Percentiles rank a stretch among this genome's conserved stretches.
These are phyloP conservation scores for Cyberlindnera misumaiensis DNA, from an alignment of 805 yeast genomes.

Conservation along the genomic window DNA sequence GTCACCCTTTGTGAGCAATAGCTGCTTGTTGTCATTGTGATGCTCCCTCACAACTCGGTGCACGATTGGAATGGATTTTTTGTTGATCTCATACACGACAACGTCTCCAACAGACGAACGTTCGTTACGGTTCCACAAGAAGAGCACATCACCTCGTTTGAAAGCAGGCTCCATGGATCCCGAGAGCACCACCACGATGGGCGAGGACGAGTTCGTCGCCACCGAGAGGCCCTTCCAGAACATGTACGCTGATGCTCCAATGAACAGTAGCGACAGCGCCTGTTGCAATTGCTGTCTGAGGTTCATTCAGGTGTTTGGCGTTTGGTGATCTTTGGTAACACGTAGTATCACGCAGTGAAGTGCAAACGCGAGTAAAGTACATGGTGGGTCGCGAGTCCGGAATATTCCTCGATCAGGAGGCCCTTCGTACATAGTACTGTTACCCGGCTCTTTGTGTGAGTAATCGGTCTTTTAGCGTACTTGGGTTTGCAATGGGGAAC, in stretches of 20 bases:
- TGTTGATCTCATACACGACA: constrained; percentile 82
- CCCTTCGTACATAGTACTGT: no score
- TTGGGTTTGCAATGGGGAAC: no score
- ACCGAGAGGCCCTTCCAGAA: constrained; percentile 82
- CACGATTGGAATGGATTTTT: constrained; percentile 87
- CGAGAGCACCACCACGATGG: constrained; percentile 92
- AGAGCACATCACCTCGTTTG: constrained; percentile 92
- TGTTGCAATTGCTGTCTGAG: constrained; percentile 57
- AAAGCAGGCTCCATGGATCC: constrained; percentile 99
- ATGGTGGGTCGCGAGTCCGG: no score
- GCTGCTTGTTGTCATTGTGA: constrained; percentile 47
- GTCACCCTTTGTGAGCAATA: constrained; percentile 90
- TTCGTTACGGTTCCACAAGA: constrained; percentile 80
- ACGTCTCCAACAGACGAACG: constrained; percentile 78
- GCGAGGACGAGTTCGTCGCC: constrained; percentile 77
- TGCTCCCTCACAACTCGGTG: constrained; percentile 92
- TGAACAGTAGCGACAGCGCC: constrained; percentile 65
- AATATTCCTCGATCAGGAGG: no score
- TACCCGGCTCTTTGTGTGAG: no score
- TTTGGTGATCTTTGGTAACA: no score
- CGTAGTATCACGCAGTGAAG: no score
- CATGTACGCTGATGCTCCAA: constrained; percentile 83
- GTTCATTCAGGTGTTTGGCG: constrained; percentile 36
- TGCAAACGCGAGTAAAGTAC: no score
- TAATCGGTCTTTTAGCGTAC: no score